Base-by-base conservation (phyloP, 2,329 filamentous ascomycete species). In the Diaporthe humulicola region DNA sequence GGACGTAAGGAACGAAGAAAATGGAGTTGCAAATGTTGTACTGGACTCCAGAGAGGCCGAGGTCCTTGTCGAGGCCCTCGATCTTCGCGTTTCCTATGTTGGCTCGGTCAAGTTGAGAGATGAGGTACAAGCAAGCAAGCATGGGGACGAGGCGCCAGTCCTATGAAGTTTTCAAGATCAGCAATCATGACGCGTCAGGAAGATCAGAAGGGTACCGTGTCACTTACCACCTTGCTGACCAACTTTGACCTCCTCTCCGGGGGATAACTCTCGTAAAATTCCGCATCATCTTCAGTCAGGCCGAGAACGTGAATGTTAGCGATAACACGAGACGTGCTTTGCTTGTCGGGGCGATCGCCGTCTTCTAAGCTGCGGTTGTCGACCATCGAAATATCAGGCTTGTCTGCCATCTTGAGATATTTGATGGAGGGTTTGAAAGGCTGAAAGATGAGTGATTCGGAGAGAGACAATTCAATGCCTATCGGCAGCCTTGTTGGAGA, bases 1-100 rank as follows among this genome's bases (percentile, higher is more conserved):
- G 86, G 2, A 93, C 88, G 80, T 97, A 97, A 1, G 93, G 93
- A 76, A 96, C 90, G 86, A 96, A 97, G 86, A 97, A 97, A 75
- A 95, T 90, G 6, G 87, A 88, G 4, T 93, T 86, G 66, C 91
- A 89, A 79, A 90, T 87, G 82, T 95, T 96, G 83, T 95, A 97
- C 80, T 95, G 88, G 73, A 90, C 88, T 3, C 88, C 82, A 0
- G 88, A 89, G 86, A 96, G 90, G 22, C 87, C 76, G 17, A 90
- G 80, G 71, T 88, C 86, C 74, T 90, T 84, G 57, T 87, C 84
- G 0, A 90, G 83, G 1, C 87, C 87, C 77, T 89, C 88, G 64
- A 94, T 92, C 81, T 93, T 93, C 22, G 92, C 92, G 79, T 93
- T 93, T 73, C 88, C 88, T 60, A 89, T 89, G 77, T 94, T 94